Conservation (phyloP, 305 asterid species). For the Salvia sclarea region DNA sequence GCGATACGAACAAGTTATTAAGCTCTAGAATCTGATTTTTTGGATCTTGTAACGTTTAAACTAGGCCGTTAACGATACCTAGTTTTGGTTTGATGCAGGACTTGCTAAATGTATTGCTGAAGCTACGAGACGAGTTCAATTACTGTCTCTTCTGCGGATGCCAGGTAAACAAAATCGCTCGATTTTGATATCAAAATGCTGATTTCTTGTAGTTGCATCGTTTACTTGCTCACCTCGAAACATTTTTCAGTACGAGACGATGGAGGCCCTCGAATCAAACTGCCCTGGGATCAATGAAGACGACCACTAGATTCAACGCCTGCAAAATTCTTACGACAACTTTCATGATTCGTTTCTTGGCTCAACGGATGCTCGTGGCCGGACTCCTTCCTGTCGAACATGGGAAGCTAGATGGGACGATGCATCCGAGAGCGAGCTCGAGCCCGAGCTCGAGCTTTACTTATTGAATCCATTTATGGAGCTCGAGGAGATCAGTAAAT, state of each 20-base stretch:
- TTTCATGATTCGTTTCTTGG: neutral
- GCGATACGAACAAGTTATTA: neutral
- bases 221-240: slow-evolving; percentile 28
- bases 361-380: neutral
- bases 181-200: neutral
- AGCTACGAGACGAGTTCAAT: slow-evolving; percentile 64
- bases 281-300: slow-evolving; percentile 86
- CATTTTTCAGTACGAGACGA: slow-evolving; percentile 67
- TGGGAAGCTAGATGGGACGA: slow-evolving; percentile 7
- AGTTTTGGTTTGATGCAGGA: slow-evolving; percentile 62
- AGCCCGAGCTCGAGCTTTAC: slow-evolving; percentile 7
- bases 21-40: too few species aligned
- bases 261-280: slow-evolving; percentile 52
- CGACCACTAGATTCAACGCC: slow-evolving; percentile 53
- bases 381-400: neutral
- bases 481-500: slow-evolving; percentile 9
- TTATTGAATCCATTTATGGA: neutral
- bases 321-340: neutral
- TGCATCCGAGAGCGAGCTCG: neutral
- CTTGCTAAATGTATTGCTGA: slow-evolving; percentile 58
- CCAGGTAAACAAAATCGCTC: slow-evolving; percentile 49
- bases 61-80: neutral
- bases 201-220: slow-evolving; percentile 15
- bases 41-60: neutral
- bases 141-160: slow-evolving; percentile 94